Percentiles rank a stretch among this genome's conserved stretches.
Conservation (phyloP, 345 rosid genomes). For the Erysimum cheiranthoides region DNA sequence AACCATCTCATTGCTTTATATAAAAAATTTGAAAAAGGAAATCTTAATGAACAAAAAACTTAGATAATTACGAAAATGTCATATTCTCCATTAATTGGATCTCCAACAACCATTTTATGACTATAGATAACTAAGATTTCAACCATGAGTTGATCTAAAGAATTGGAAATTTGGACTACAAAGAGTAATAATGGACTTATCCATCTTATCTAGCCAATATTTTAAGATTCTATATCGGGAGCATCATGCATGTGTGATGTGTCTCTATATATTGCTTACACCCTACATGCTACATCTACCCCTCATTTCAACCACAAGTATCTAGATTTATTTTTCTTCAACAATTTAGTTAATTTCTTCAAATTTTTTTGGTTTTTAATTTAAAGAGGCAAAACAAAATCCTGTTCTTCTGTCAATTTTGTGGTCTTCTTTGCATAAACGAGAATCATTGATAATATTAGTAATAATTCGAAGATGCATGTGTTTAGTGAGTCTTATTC, state of each 20-base stretch:
- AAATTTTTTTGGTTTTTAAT: too few species aligned
- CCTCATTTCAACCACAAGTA: neutral
- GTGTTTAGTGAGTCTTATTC: too few species aligned
- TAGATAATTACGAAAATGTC: neutral
- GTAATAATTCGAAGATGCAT: neutral
- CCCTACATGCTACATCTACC: neutral
- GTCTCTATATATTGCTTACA: neutral
- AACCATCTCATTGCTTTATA: slow-evolving; percentile 10
- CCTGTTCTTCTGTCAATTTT: too few species aligned
- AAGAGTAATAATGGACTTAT: neutral
- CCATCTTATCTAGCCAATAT: neutral
- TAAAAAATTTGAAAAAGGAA: neutral
- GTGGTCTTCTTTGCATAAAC: neutral
- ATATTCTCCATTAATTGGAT: neutral
- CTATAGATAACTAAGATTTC: neutral
- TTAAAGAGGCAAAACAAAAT: neutral
- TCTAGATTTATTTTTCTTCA: neutral
- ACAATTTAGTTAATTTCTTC: too few species aligned
- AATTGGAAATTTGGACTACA: neutral
- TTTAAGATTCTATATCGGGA: neutral
- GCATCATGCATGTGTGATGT: neutral
- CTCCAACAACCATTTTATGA: neutral
- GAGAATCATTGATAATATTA: neutral
- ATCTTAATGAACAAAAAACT: neutral
- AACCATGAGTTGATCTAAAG: neutral